These are phyloP conservation scores for Colletotrichum phormii DNA, from an alignment of 2,329 filamentous ascomycete genomes.

Conservation along the genomic window DNA sequence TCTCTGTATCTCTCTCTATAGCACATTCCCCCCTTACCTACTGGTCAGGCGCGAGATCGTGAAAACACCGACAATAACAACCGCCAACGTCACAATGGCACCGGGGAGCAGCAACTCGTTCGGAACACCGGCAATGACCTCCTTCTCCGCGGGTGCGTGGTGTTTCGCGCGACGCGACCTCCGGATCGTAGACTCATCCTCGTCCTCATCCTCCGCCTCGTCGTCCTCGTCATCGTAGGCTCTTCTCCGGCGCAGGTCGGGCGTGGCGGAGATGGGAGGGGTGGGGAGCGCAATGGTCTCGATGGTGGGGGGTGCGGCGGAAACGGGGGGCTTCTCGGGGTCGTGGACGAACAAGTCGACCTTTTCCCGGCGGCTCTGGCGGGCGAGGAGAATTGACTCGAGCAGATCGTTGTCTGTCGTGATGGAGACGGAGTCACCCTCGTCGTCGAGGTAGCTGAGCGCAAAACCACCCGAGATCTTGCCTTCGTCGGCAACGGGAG, in stretches of 20 bases:
- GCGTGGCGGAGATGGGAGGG: slow-evolving; percentile 60
- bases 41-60: slow-evolving; percentile 78
- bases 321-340: slow-evolving; percentile 86
- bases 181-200: slow-evolving; percentile 62
- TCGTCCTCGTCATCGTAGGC: slow-evolving; percentile 67
- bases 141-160: slow-evolving; percentile 67
- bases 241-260: slow-evolving; percentile 60
- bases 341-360: slow-evolving; percentile 98
- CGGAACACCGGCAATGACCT: slow-evolving; percentile 89
- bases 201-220: slow-evolving; percentile 64
- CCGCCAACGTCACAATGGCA: slow-evolving; percentile 93
- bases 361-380: slow-evolving; percentile 84
- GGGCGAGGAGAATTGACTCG: slow-evolving; percentile 88
- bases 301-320: slow-evolving; percentile 64
- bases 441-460: slow-evolving; percentile 95
- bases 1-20: slow-evolving; percentile 4
- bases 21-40: slow-evolving; percentile 55
- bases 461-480: slow-evolving; percentile 86
- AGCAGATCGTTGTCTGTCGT: slow-evolving; percentile 94
- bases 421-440: slow-evolving; percentile 96
- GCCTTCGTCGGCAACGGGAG: slow-evolving; percentile 81
- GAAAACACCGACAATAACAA: slow-evolving; percentile 94
- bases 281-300: slow-evolving; percentile 54
- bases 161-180: slow-evolving; percentile 56
- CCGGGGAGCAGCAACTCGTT: slow-evolving; percentile 95